Conservation (phyloP, 1,139 yeast species). For the Geotrichum candidum region DNA sequence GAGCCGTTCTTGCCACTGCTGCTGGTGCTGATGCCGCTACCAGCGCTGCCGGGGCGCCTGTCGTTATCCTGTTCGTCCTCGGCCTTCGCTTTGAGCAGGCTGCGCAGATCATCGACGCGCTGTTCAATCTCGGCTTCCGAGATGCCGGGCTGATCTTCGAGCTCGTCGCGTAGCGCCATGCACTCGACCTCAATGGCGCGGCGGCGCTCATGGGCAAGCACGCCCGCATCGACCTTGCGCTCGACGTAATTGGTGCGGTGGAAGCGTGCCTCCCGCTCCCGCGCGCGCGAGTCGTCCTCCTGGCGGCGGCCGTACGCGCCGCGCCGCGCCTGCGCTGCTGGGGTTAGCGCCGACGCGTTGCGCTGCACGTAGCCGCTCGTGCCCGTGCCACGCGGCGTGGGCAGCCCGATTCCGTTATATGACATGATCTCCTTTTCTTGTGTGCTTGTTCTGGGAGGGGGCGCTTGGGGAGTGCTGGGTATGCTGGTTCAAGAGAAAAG, state of each 20-base stretch:
- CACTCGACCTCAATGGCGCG: conserved; percentile 51
- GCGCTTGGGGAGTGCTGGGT: not conserved
- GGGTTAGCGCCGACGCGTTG: conserved; percentile 38
- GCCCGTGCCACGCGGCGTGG: conserved; percentile 63
- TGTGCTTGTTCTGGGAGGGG: not conserved
- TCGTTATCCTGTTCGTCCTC: conserved; percentile 8
- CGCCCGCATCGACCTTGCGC: conserved; percentile 35
- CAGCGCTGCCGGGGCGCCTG: not conserved
- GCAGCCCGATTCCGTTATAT: conserved; percentile 61
- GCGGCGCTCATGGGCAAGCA: conserved; percentile 44
- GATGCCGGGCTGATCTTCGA: conserved; percentile 13
- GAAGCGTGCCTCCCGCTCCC: conserved; percentile 23
- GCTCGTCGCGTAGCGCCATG: conserved; percentile 46
- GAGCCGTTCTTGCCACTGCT: not conserved
- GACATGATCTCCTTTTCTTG: conserved; percentile 41
- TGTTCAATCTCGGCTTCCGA: conserved; percentile 26
- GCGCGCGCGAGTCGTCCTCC: conserved; percentile 22
- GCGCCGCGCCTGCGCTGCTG: conserved; percentile 22
- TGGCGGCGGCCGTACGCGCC: conserved; percentile 38
- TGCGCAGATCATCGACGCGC: conserved; percentile 30
- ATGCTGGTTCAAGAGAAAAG: not conserved
- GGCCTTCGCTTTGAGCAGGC: conserved; percentile 19
- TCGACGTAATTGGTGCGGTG: conserved; percentile 24
- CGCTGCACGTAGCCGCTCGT: conserved; percentile 65
- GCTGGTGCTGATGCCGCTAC: not conserved